These are phyloP conservation scores for Metschnikowia orientalis DNA, from an alignment of 805 yeast genomes.

Conservation along the genomic window DNA sequence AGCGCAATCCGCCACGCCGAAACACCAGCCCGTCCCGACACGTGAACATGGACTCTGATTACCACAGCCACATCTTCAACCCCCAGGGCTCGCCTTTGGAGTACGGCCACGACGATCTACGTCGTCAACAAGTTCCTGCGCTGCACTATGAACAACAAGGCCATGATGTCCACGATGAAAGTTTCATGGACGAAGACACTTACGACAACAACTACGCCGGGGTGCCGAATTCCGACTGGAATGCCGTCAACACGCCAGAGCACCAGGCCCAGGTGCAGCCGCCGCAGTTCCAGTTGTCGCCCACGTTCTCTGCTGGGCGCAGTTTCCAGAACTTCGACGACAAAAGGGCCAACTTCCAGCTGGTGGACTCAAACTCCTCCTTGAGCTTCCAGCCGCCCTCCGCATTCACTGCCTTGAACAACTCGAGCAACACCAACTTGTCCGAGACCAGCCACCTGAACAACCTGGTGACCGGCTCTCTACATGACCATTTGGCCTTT, in stretches of 20 bases:
- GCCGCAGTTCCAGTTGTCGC: conserved; percentile 22
- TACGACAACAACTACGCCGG: conserved; percentile 16
- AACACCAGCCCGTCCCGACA: too few relatives aligned
- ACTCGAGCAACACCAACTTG: conserved; percentile 37
- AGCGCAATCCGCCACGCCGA: too few relatives aligned
- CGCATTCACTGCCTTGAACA: conserved; percentile 38
- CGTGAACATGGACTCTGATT: conserved; percentile 5
- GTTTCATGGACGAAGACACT: conserved; percentile 41
- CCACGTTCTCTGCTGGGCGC: conserved; percentile 19
- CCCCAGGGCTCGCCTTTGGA: conserved; percentile 1
- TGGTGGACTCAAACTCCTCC: conserved; percentile 30
- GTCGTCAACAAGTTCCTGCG: conserved; percentile 1
- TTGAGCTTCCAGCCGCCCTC: conserved; percentile 38
- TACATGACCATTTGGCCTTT: conserved; percentile 9
- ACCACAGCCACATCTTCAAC: conserved; percentile 6
- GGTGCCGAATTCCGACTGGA: conserved; percentile 5
- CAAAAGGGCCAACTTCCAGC: conserved; percentile 27
- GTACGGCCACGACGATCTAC: conserved; percentile 1
- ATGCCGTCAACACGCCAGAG: conserved; percentile 3
- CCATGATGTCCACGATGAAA: conserved; percentile 20
- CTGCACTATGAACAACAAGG: conserved; percentile 2
- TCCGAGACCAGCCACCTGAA: conserved; percentile 30
- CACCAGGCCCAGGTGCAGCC: conserved; percentile 13
- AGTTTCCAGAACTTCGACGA: conserved; percentile 16
- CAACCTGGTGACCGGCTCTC: conserved; percentile 12